These are phyloP conservation scores for Kluyveromyces marxianus DNA, from an alignment of 1,139 yeast genomes.

Conservation along the genomic window DNA sequence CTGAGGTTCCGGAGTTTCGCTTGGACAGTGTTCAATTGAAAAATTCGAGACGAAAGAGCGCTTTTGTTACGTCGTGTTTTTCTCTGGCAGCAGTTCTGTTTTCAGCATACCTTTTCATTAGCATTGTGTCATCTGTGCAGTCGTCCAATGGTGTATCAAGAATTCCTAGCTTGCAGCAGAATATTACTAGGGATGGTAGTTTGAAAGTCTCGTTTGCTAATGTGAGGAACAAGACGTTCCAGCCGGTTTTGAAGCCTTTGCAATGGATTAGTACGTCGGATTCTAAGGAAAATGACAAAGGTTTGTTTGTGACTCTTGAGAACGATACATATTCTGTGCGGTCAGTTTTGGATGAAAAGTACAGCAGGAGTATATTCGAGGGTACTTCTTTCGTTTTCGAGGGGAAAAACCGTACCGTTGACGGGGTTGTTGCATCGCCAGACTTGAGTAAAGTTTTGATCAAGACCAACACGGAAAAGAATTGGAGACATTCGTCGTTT, in stretches of 20 bases:
- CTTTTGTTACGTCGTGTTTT: background rate
- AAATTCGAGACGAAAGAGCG: background rate
- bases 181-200: constrained; percentile 13
- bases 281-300: constrained; percentile 28
- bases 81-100: background rate
- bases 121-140: background rate
- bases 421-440: constrained; percentile 54
- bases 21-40: background rate
- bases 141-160: background rate
- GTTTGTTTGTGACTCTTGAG: constrained; percentile 30
- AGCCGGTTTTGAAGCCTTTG: constrained; percentile 42
- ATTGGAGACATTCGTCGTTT: constrained; percentile 79
- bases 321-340: constrained; percentile 28
- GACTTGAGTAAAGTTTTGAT: constrained; percentile 51
- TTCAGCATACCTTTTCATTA: background rate
- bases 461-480: constrained; percentile 47
- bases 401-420: constrained; percentile 40
- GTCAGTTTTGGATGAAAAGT: constrained; percentile 38
- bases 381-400: constrained; percentile 40
- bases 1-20: background rate
- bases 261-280: constrained; percentile 61
- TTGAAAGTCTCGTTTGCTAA: constrained; percentile 32
- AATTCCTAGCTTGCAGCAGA: background rate
- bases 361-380: constrained; percentile 41
- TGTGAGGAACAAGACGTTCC: constrained; percentile 44